Evolutionary conservation across 495 filamentous ascomycete genomes (phyloP), one percentile per base, ranked within the genome.

Genomic region (Aspergillus carlsbadensis): DNA sequence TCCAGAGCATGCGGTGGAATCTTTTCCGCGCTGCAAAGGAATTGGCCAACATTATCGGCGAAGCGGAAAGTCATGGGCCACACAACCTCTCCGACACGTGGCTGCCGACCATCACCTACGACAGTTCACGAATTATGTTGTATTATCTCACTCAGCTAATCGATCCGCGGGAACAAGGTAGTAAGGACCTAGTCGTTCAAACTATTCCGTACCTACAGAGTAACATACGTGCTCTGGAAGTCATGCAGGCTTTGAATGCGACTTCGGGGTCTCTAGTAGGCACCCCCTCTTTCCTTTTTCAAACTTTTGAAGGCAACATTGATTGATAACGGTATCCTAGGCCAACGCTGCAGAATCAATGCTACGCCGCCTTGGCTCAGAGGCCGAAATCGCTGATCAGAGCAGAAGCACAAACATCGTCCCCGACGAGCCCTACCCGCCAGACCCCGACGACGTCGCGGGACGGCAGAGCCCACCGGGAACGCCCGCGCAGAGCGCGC

Each of bases 141-240:
- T 71, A 71, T 24, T 65, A 71, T 46, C 41, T 67, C 14, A 71
- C 68, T 2, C 68, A 71, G 44, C 63, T 71, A 6, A 61, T 71
- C 2, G 64, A 71, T 26, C 59, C 66, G 4, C 52, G 59, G 1
- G 61, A 67, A 11, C 57, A 60, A 15, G 15, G 46, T n/a, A 63
- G 66, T 10, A 67, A 62, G n/a, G 56, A 22, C 1, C 20, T 67
- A 10, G 64, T 60, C 3, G 36, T 50, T 3, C 46, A 65, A 11
- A 65, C 63, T 1, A 49, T 71, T 17, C 66, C 66, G 1, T 59
- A 64, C 21, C 20, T 71, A 13, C 59, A 56, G 6, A 66, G 62
- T 24, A 71, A 71, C 17, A 66, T 71, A n/a, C 49, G 56, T 0
- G 63, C 55, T 11, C n/a, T 71, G 21, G 61, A 56, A 21, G 15